Percentiles rank a stretch among this genome's conserved stretches.
Conservation (phyloP, 352 stramenopile species). For the Pythium periplocum region DNA sequence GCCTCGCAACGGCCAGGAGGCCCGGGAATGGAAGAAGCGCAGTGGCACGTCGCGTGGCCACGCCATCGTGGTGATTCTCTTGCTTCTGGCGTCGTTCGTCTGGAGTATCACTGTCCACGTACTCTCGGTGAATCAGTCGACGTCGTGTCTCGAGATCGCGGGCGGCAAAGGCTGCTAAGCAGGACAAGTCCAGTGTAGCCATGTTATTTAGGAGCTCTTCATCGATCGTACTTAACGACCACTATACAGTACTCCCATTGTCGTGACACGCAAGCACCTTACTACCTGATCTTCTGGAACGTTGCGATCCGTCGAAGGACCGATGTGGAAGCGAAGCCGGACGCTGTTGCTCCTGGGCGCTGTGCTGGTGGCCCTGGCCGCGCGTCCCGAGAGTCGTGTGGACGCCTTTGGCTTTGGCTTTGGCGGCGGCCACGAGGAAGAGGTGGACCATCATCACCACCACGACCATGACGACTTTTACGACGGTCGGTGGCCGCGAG, state of each 20-base stretch:
- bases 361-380: conserved; percentile 24
- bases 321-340: not conserved
- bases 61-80: conserved; percentile 10
- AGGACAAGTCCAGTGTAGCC: too few species aligned
- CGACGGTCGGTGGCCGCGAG: conserved; percentile 20
- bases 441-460: conserved; percentile 43
- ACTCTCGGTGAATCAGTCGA: conserved; percentile 46
- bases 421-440: conserved; percentile 33
- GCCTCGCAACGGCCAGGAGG: conserved; percentile 27
- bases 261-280: too few species aligned
- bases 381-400: conserved; percentile 12
- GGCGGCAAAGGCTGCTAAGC: conserved; percentile 35
- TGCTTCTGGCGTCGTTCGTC: conserved; percentile 17
- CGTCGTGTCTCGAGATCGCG: conserved; percentile 36
- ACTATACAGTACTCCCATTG: too few species aligned
- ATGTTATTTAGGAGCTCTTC: too few species aligned
- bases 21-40: conserved; percentile 22
- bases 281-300: too few species aligned
- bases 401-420: conserved; percentile 34
- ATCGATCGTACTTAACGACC: too few species aligned
- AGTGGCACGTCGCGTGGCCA: conserved; percentile 22
- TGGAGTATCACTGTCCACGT: conserved; percentile 35
- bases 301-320: too few species aligned
- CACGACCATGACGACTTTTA: conserved; percentile 67
- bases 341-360: conserved; percentile 22